Conservation (phyloP, 192 early-diverging fungal genomes). For the Coemansia sp. region DNA sequence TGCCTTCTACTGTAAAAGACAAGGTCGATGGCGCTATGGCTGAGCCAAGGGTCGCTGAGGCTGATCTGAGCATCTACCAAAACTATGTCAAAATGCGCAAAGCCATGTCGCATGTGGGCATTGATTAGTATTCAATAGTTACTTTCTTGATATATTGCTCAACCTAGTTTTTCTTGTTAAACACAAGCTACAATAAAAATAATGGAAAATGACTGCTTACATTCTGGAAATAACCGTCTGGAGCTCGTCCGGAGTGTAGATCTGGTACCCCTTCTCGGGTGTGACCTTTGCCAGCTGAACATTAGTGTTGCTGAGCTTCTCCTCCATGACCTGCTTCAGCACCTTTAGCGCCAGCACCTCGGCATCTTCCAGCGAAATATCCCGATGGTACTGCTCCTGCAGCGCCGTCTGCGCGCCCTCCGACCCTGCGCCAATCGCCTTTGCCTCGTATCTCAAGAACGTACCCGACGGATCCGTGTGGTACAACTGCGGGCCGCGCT, state of each 20-base stretch:
- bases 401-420: conserved; percentile 98
- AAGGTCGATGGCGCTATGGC: background rate
- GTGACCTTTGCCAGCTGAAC: conserved; percentile 94
- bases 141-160: too few relatives aligned
- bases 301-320: conserved; percentile 94
- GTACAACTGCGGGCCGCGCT: conserved; percentile 96
- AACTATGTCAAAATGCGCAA: conserved; percentile 43
- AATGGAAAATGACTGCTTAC: conserved; percentile 25
- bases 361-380: conserved; percentile 81
- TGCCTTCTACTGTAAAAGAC: background rate
- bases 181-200: too few relatives aligned
- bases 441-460: conserved; percentile 91
- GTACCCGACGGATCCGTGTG: conserved; percentile 99
- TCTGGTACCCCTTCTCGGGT: conserved; percentile 67
- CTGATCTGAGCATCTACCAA: conserved; percentile 43
- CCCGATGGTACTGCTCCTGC: conserved; percentile 93
- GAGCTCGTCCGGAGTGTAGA: conserved; percentile 79
- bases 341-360: conserved; percentile 90
- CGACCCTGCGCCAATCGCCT: conserved; percentile 98
- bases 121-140: background rate
- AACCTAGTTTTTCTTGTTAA: too few relatives aligned
- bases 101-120: conserved; percentile 7
- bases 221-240: conserved; percentile 72
- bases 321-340: conserved; percentile 99
- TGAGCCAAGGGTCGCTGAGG: conserved; percentile 42